phyloP scores from a whole-genome alignment of 257 asterid species.

The Agastache rugosa region DNA sequence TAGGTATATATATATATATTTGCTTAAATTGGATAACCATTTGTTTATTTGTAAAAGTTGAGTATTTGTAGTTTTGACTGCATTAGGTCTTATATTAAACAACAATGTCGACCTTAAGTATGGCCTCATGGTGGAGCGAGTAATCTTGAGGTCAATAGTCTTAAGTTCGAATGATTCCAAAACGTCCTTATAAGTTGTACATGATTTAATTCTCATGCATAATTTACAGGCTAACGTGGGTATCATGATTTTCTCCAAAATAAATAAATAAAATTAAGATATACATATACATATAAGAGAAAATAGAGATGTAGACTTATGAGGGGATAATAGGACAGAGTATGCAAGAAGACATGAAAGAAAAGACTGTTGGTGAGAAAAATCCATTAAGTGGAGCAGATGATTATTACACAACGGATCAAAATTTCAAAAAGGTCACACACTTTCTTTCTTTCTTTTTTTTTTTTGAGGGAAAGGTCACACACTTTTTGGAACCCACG shows the following conservation, averaged over 20 bases:
- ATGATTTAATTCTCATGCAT: too few relatives aligned
- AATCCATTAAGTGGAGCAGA: conserved; percentile 32
- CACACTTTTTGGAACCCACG: conserved; percentile 42
- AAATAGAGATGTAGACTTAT: conserved; percentile 37
- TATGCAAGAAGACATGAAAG: conserved; percentile 49
- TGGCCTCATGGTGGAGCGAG: too few relatives aligned
- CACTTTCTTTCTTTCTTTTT: too few relatives aligned
- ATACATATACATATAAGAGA: neutral
- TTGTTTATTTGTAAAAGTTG: neutral
- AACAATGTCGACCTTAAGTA: neutral
- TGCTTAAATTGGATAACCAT: neutral
- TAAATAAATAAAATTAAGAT: neutral
- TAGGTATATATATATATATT: neutral
- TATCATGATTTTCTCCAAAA: neutral
- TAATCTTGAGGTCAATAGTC: too few relatives aligned
- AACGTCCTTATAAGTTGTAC: too few relatives aligned
- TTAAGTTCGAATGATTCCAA: too few relatives aligned
- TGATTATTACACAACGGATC: conserved; percentile 36
- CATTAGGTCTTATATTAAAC: neutral
- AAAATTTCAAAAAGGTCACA: conserved; percentile 35
- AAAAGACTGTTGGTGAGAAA: conserved; percentile 43
- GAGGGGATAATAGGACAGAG: conserved; percentile 39
- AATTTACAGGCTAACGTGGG: too few relatives aligned
- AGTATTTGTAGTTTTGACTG: neutral
- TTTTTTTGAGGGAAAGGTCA: too few relatives aligned